Evolutionary conservation across 768 basidiomycete species (phyloP).

Genomic region (Boletus vermiculosoides): DNA sequence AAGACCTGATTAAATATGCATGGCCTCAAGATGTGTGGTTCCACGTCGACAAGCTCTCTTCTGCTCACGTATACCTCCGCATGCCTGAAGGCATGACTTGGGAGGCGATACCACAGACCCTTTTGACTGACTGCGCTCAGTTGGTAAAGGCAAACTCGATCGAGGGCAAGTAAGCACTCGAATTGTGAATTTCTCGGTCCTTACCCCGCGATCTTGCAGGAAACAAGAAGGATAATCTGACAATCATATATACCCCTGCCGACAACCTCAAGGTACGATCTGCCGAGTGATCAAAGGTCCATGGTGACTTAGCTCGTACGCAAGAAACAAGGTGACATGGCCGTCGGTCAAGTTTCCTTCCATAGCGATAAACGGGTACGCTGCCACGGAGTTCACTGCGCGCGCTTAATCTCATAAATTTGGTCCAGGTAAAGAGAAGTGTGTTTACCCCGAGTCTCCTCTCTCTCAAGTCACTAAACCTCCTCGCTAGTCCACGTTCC

Average conservation of each 20-base stretch:
- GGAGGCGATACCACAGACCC: slow-evolving; percentile 79
- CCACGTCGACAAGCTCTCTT: slow-evolving; percentile 97
- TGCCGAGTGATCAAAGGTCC: background rate
- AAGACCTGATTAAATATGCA: slow-evolving; percentile 91
- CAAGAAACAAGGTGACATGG: slow-evolving; percentile 98
- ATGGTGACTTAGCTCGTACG: background rate
- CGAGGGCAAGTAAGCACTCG: slow-evolving; percentile 52
- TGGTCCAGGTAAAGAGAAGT: slow-evolving; percentile 78
- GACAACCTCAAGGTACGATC: slow-evolving; percentile 80
- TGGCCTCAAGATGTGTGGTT: slow-evolving; percentile 92
- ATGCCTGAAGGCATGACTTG: slow-evolving; percentile 79
- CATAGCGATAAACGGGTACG: slow-evolving; percentile 83
- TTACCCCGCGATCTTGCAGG: slow-evolving; percentile 45
- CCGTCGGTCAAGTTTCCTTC: slow-evolving; percentile 93
- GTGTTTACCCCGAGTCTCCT: background rate
- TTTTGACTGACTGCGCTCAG: slow-evolving; percentile 87
- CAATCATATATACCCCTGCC: slow-evolving; percentile 91
- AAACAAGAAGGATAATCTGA: slow-evolving; percentile 93
- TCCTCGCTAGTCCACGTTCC: slow-evolving; percentile 61
- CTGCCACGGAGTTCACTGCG: background rate
- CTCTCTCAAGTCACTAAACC: background rate
- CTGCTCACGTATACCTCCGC: slow-evolving; percentile 95
- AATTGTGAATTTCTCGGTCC: background rate
- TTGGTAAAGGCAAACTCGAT: slow-evolving; percentile 98
- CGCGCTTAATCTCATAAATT: background rate